Conservation (phyloP, 495 filamentous ascomycete species). For the Pseudomonodictys pantanalensis region DNA sequence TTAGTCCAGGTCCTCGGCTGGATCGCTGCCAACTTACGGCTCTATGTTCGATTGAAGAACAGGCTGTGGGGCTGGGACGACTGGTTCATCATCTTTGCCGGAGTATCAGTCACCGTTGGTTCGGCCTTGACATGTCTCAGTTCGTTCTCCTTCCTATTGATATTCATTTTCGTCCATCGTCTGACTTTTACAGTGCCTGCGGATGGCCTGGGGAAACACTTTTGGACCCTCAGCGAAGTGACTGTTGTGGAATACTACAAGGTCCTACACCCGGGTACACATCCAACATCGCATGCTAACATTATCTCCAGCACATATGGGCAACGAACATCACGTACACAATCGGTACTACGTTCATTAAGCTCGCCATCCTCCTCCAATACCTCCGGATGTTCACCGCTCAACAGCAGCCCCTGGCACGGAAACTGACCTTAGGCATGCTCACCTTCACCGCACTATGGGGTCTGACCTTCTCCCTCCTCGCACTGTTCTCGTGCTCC, state of each 20-base stretch:
- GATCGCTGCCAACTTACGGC: slow-evolving; percentile 18
- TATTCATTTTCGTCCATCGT: not conserved
- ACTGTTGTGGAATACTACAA: slow-evolving; percentile 18
- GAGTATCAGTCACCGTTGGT: slow-evolving; percentile 11
- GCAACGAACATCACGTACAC: slow-evolving; percentile 26
- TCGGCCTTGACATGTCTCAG: slow-evolving; percentile 25
- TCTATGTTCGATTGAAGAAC: slow-evolving; percentile 15
- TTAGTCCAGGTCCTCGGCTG: slow-evolving; percentile 13
- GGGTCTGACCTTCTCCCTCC: slow-evolving; percentile 25
- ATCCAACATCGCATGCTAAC: not conserved
- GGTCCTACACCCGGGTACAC: not conserved
- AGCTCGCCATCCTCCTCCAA: slow-evolving; percentile 30
- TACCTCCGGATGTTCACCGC: slow-evolving; percentile 30
- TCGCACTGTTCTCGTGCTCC: slow-evolving; percentile 24
- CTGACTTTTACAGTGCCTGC: slow-evolving; percentile 15
- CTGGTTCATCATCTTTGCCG: slow-evolving; percentile 23
- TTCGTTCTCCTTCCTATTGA: not conserved
- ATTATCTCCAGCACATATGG: slow-evolving; percentile 19
- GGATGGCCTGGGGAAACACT: slow-evolving; percentile 26
- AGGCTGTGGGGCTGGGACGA: slow-evolving; percentile 29
- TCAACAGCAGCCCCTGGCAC: slow-evolving; percentile 1
- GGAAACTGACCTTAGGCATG: slow-evolving; percentile 4
- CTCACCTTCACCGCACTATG: slow-evolving; percentile 10
- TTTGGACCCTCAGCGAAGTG: slow-evolving; percentile 8
- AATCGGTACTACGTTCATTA: slow-evolving; percentile 28